Conservation (phyloP, 148 eudicot genomes). For the Amaranthus hypochondriacus region DNA sequence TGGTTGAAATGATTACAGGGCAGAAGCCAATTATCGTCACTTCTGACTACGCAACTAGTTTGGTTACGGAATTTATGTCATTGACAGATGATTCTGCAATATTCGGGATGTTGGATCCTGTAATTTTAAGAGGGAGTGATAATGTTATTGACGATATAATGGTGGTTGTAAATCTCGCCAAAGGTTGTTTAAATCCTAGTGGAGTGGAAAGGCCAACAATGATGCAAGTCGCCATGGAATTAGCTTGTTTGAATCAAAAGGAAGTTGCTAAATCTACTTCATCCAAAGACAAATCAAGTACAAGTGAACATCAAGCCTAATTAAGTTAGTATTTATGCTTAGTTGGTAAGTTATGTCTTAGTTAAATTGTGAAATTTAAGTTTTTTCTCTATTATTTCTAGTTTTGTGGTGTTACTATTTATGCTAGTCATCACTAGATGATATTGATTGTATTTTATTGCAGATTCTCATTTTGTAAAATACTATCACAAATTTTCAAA, state of each 20-base stretch:
- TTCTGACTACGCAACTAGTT: neutral
- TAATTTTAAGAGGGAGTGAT: slow-evolving; percentile 9
- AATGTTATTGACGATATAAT: neutral
- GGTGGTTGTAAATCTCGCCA: slow-evolving; percentile 2
- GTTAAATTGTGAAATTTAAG: too few relatives aligned
- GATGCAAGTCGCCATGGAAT: slow-evolving; percentile 11
- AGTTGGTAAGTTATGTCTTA: too few relatives aligned
- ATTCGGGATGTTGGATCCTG: too few relatives aligned
- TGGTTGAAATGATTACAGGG: neutral
- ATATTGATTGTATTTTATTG: too few relatives aligned
- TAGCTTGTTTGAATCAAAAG: neutral
- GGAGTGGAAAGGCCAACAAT: slow-evolving; percentile 11
- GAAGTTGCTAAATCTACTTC: neutral
- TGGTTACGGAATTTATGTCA: neutral
- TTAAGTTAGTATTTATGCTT: too few relatives aligned
- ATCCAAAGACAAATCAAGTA: neutral
- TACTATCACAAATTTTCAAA: too few relatives aligned
- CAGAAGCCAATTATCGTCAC: neutral
- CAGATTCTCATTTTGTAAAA: too few relatives aligned
- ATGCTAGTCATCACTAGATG: too few relatives aligned
- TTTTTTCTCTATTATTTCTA: too few relatives aligned
- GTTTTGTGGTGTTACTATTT: too few relatives aligned
- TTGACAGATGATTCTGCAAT: too few relatives aligned
- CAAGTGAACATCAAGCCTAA: too few relatives aligned
- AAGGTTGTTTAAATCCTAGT: neutral